Base-by-base conservation (phyloP, 805 yeast genomes). In the Myxozyma neotropica region DNA sequence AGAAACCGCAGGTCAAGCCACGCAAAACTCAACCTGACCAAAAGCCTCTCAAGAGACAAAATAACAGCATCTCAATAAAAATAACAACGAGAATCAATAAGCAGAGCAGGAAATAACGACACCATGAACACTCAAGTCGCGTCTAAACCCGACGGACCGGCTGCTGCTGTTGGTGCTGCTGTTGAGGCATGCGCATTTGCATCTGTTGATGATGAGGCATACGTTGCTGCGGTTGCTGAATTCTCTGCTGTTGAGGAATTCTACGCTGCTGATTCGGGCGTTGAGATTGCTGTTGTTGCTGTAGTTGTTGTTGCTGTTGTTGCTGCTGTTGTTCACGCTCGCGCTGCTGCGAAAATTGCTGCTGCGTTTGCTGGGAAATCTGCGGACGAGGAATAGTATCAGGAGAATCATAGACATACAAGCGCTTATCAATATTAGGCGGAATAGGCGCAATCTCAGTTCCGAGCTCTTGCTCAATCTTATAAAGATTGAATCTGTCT, bases 401-500 rank as follows among this genome's bases (percentile, higher is more conserved):
- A 19, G 66, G 64, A 31, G 66, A 62, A 45, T 62, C 66, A 39
- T 62, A 62, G 48, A 92, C 98, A 71, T 94, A 94, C 68, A 94
- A 80, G 13, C 87, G 81, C 74, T 84, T 86, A 77, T 94, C 98
- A 70, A 94, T 94, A 53, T 84, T 83, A n/a, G 90, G 86, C 39
- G 99, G 99, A 68, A 94, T 94, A 61, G 98, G 97, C 72, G 89
- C 89, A 75, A 94, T 94, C 73, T 94, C 98, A 19, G 97, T 93
- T 36, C 97, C 97, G 67, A 94, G 83, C 76, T 93, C 98, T 76
- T 93, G 96, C 76, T 94, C 99, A 69, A 94, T 92, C 75, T 89
- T 89, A 77, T 91, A 93, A 71, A 94, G 80, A 72, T 88, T 89
- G 77, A 88, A 91, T 73, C 98, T 84, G 74, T 94, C 99, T 71